Evolutionary conservation across 2,329 filamentous ascomycete genomes (phyloP), one percentile per base, ranked within the genome.

Genomic region (Apiospora sp.): DNA sequence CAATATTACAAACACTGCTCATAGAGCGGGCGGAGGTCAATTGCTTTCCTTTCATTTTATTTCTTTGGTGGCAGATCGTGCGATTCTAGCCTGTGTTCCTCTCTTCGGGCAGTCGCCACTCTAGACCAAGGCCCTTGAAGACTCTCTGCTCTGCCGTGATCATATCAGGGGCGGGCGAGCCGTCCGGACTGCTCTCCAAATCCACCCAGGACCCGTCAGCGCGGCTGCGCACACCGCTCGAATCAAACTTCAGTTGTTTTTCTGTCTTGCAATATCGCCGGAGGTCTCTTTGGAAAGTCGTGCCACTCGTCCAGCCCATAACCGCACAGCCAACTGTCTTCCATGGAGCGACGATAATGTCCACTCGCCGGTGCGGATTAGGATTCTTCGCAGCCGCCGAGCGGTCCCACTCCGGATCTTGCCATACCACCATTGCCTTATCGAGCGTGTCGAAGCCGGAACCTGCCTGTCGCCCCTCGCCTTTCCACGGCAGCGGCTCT

Each of bases 401-500:
- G 27, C 69, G 70, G 27, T 79, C 80, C 75, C 84, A 88, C 5
- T 81, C 69, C 0, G 92, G 92, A 78, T 95, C 87, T 79, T 97
- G 94, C 96, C 96, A 98, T 0, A 98, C 94, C 0, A 98, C 93
- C 70, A 98, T 84, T 0, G 95, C 95, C 81, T 98, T 98, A 81
- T 98, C 95, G 0, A 98, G 87, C 0, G 91, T 94, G 79, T 98
- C 95, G 76, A 98, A 98, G 0, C 94, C 93, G 30, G 87, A 84
- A 0, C 88, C 87, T 1, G 84, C 83, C 71, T 78, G 80, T 30
- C 75, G 78, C 44, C 79, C 79, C 67, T 82, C 79, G 0, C 87
- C 87, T 74, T 87, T 88, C 87, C 87, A 91, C 24, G 82, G 80
- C 8, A 90, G 81, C 0, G 90, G 85, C 30, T 78, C 80, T 77